phyloP scores from a whole-genome alignment of 192 early-diverging fungal genomes.

The Chytriomyces hyalinus region DNA sequence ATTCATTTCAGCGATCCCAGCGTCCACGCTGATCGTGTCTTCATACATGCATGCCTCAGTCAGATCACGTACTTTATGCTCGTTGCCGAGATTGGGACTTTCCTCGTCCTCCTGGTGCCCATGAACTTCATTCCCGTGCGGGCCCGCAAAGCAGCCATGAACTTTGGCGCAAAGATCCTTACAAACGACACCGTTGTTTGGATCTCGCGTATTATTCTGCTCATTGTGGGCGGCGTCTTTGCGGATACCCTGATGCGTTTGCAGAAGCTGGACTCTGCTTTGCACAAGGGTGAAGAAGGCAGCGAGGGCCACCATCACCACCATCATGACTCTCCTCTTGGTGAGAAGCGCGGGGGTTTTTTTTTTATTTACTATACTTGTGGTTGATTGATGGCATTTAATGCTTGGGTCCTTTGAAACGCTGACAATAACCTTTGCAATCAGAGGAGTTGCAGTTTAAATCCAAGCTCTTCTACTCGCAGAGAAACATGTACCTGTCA shows the following conservation, averaged over 20 bases:
- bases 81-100: constrained; percentile 46
- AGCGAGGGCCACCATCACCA: constrained; percentile 32
- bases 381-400: not conserved
- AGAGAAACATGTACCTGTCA: constrained; percentile 56
- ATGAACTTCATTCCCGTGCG: constrained; percentile 49
- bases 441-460: constrained; percentile 43
- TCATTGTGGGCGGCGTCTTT: constrained; percentile 53
- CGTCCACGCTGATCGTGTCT: not conserved
- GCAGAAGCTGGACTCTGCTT: constrained; percentile 41
- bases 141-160: constrained; percentile 50
- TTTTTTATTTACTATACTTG: not conserved
- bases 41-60: constrained; percentile 28
- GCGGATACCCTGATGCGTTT: constrained; percentile 51
- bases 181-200: constrained; percentile 48
- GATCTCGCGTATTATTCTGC: constrained; percentile 46
- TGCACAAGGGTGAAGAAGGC: constrained; percentile 14
- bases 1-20: not conserved
- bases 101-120: constrained; percentile 48
- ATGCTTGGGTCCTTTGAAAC: constrained; percentile 6
- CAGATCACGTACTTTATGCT: constrained; percentile 52
- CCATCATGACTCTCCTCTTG: constrained; percentile 11
- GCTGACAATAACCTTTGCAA: not conserved
- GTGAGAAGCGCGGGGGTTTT: not conserved
- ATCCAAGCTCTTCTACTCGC: constrained; percentile 52
- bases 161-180: constrained; percentile 28